Base-by-base conservation (phyloP, 1,139 yeast genomes). In the Meyerozyma sp. region DNA sequence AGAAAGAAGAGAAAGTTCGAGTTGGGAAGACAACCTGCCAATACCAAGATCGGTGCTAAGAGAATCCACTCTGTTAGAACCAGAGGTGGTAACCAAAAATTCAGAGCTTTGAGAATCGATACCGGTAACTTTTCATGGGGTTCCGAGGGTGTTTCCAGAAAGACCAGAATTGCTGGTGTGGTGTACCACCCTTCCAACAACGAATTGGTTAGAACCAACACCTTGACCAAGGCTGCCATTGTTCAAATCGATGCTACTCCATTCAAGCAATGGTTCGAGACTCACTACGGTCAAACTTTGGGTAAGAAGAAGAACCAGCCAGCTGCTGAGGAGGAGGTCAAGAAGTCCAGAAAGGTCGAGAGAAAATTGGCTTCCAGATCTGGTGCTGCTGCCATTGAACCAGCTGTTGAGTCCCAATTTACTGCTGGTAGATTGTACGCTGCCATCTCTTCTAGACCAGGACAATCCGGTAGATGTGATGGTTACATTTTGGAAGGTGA, bases 1-100 rank as follows among this genome's bases (percentile, higher is more conserved):
- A 91, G 98, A 88, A 93, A 93, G 93, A 93, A 93, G 96, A 84
- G 99, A 84, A 93, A 93, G 95, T 94, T 93, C 73, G 98, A 94
- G 81, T 85, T 88, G 77, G 99, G 99, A 67, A 95, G 99, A 82
- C 98, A 93, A 82, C 83, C 97, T 66, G 96, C 98, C 70, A 89
- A 87, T 93, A 93, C 99, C 81, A 90, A 89, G 83, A 91, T 93
- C 68, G 98, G 98, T 70, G 78, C 95, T 63, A 93, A 93, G 89
- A 89, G 98, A 82, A 90, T 93, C 70, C 98, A 94, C 84, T 65
- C 94, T 62, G 98, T 93, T 68, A 94, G 98, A 84, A 89, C 96
- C 73, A 93, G 98, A 81, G 98, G 98, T 79, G 98, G 98, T 75
- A 91, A 93, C 95, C 81, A 86, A 81, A 93, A 93, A 81, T 93